Evolutionary conservation across 2,329 filamentous ascomycete genomes (phyloP).

Genomic region (Aspergillus versicolor): DNA sequence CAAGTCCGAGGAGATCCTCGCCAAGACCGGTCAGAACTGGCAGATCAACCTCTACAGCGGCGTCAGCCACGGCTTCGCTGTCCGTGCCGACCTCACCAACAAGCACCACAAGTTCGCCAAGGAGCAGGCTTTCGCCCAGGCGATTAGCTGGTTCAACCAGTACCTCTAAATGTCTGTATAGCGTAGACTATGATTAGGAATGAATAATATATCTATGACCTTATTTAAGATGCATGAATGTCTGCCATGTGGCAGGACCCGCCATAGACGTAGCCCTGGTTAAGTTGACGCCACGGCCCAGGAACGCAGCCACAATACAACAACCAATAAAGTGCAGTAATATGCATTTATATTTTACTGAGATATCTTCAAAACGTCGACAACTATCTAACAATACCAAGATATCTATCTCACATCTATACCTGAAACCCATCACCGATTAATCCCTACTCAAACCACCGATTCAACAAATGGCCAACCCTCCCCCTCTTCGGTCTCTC

Average conservation of each 20-base stretch:
- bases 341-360: no score
- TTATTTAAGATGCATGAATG: background rate
- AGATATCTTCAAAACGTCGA: no score
- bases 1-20: conserved; percentile 63
- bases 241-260: no score
- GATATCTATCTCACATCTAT: no score
- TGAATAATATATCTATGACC: background rate
- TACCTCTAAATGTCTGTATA: conserved; percentile 45
- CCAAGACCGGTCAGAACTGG: conserved; percentile 59
- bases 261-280: no score
- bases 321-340: no score
- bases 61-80: conserved; percentile 72
- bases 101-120: conserved; percentile 66
- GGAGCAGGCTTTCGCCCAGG: conserved; percentile 78
- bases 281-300: no score
- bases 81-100: conserved; percentile 63
- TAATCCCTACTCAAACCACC: no score
- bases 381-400: no score
- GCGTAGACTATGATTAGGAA: background rate
- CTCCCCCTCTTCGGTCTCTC: conserved; percentile 1
- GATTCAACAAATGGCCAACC: background rate
- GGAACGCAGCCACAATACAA: no score
- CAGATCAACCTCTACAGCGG: conserved; percentile 75
- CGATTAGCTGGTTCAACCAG: conserved; percentile 73
- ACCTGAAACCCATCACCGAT: no score